Evolutionary conservation across 2,329 filamentous ascomycete species (phyloP).

Genomic region (Coniochaeta ligniaria): DNA sequence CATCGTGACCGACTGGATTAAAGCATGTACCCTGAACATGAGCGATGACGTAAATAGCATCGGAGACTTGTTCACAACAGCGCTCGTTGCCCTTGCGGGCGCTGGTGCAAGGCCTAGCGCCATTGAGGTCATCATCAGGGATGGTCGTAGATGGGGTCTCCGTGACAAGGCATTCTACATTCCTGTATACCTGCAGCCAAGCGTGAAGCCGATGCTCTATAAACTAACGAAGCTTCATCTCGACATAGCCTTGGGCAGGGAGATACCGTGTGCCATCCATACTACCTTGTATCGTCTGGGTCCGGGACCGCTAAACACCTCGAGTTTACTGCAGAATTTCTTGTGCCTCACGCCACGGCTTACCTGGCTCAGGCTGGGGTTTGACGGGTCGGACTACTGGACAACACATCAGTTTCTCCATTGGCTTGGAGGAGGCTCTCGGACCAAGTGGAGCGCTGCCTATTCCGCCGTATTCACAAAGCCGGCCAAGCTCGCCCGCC

Average conservation of each 20-base stretch:
- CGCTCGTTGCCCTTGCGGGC: conserved; percentile 33
- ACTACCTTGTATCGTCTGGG: too few species aligned
- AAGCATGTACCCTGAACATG: neutral
- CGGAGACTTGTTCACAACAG: conserved; percentile 26
- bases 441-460: neutral
- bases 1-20: neutral
- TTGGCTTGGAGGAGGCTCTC: conserved; percentile 29
- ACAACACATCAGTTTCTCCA: conserved; percentile 23
- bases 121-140: conserved; percentile 45
- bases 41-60: conserved; percentile 16
- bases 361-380: conserved; percentile 46
- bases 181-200: conserved; percentile 26
- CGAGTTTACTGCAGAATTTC: conserved; percentile 23
- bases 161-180: conserved; percentile 38
- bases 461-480: neutral
- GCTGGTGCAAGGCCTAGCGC: conserved; percentile 28
- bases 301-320: too few species aligned
- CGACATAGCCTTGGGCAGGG: conserved; percentile 9
- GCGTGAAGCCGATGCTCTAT: conserved; percentile 32
- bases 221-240: conserved; percentile 40
- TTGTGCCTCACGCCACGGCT: conserved; percentile 34
- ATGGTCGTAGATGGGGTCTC: conserved; percentile 24
- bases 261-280: too few species aligned
- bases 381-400: conserved; percentile 16
- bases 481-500: neutral